These are phyloP conservation scores for Pseudopyricularia cyperi DNA, from an alignment of 2,329 filamentous ascomycete species.

Conservation along the genomic window DNA sequence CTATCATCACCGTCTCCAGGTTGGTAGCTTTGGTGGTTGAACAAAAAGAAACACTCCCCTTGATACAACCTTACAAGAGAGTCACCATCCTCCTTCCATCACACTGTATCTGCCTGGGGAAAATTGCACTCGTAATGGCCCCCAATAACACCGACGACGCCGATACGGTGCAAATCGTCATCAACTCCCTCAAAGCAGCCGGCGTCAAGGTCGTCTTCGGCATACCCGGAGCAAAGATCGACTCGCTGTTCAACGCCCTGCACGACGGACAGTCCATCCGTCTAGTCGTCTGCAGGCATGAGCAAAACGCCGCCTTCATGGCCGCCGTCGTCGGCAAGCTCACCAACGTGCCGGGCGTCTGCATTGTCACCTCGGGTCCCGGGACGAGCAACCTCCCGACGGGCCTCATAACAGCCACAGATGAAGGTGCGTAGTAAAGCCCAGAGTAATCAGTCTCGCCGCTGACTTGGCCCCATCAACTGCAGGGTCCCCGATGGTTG, in stretches of 20 bases:
- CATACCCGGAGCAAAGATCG: conserved; percentile 33
- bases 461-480: neutral
- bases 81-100: no score
- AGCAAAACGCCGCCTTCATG: conserved; percentile 37
- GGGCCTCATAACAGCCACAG: conserved; percentile 30
- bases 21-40: no score
- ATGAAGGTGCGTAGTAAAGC: conserved; percentile 19
- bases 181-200: conserved; percentile 18
- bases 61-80: no score
- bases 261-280: conserved; percentile 31
- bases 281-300: conserved; percentile 31
- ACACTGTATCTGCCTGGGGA: no score
- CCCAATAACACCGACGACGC: neutral
- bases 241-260: conserved; percentile 32
- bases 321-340: conserved; percentile 30
- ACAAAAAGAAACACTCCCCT: no score
- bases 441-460: no score
- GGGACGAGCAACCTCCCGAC: conserved; percentile 33
- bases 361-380: conserved; percentile 31
- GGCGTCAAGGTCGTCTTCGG: conserved; percentile 32
- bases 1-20: no score
- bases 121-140: neutral
- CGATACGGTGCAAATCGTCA: conserved; percentile 15
- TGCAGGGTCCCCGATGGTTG: conserved; percentile 25
- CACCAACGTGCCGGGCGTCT: conserved; percentile 30